A percentile compares a stretch with the other conserved stretches of the same genome.
Evolutionary conservation across 495 filamentous ascomycete species (phyloP).

Genomic region (Podospora sp.): DNA sequence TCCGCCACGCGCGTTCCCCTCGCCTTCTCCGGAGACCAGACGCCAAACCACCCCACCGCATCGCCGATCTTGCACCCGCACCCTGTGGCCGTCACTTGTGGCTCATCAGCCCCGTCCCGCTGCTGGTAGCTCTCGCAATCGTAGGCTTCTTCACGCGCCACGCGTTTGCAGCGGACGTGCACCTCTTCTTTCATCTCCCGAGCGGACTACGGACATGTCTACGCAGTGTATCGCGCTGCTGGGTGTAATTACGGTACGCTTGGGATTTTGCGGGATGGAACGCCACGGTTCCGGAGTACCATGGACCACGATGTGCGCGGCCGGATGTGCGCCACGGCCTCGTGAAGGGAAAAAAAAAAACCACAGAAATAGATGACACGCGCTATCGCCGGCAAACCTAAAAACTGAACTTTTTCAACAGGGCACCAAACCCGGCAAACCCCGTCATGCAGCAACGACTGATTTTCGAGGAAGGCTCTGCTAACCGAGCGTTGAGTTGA

Average conservation of each 20-base stretch:
- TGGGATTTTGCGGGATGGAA: conserved; percentile 57
- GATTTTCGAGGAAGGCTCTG: too few species aligned
- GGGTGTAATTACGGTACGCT: conserved; percentile 51
- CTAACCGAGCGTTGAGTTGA: conserved; percentile 60
- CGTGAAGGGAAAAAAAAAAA: too few species aligned
- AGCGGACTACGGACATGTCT: conserved; percentile 67
- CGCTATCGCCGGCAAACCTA: too few species aligned
- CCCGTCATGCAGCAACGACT: too few species aligned
- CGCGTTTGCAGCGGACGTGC: conserved; percentile 54
- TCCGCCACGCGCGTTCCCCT: conserved; percentile 46
- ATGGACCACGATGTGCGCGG: too few species aligned
- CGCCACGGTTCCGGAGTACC: conserved; percentile 58
- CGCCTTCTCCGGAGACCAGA: conserved; percentile 55
- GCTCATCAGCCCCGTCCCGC: conserved; percentile 59
- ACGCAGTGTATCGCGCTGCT: conserved; percentile 54
- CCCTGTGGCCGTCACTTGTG: conserved; percentile 57
- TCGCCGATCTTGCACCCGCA: conserved; percentile 40
- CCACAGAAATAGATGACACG: too few species aligned
- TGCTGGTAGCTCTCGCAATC: conserved; percentile 56
- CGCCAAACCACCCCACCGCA: conserved; percentile 41
- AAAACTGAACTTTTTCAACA: too few species aligned
- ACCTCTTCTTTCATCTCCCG: conserved; percentile 57
- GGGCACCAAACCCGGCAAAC: too few species aligned
- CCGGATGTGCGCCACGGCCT: too few species aligned
- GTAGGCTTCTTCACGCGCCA: conserved; percentile 57